Evolutionary conservation across 1,139 yeast genomes (phyloP), one percentile per base, ranked within the genome.

Genomic region (Saccharomyces hybrid): DNA sequence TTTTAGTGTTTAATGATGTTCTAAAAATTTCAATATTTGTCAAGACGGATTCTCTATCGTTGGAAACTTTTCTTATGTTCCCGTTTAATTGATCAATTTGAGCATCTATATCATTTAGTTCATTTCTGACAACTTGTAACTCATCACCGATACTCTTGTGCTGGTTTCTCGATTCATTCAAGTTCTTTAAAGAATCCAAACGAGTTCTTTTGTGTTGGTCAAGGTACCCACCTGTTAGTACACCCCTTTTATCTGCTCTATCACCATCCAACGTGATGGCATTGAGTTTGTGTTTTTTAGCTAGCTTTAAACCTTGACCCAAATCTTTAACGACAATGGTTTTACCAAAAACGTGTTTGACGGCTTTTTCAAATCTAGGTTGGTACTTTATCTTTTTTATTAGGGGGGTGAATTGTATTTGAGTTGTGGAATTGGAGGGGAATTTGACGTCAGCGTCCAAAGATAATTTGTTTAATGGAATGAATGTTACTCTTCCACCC

Each of bases 211-310:
- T 66, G 52, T 63, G 62, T 59, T 78, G 79, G 64, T 89, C 95
- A 62, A 88, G 79, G 66, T 80, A 90, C 52, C 99, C 99, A 71
- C 99, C 99, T 16, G 90, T 84, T 53, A 93, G 72, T 1, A 86
- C 87, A 69, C 99, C 99, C 60, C 77, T 82, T 52, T 80, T 81
- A 62, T 89, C 96, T 49, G 89, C 89, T 61, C 88, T 77, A 68
- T 93, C 98, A 60, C 99, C 99, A 70, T 88, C 95, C 32, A 93
- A 74, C 0, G 99, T 93, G 30, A 93, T 86, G 1, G 96, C 89
- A 61, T 81, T 84, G 41, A 91, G 73, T 47, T 81, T 81, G 65
- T 76, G 81, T 6, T 74, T 72, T 54, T 80, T 80, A 0, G 96
- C 84, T 32, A 88, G 73, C 60, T 83, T 86, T 2, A 84, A 76